phyloP scores from a whole-genome alignment of 257 asterid species.

The Solanum bukasovii region DNA sequence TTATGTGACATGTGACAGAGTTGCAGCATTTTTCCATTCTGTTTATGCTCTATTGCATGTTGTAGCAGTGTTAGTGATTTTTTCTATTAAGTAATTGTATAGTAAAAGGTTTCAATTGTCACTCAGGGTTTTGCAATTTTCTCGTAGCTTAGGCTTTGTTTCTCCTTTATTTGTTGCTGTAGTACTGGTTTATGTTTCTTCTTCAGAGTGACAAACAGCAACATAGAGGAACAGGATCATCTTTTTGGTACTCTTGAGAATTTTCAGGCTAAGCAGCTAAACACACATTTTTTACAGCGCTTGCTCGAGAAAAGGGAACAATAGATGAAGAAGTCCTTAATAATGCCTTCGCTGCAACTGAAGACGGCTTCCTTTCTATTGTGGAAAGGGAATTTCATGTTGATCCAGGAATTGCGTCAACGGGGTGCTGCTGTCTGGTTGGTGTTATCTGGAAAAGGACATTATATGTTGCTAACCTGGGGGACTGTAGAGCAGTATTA shows the following conservation, averaged over 20 bases:
- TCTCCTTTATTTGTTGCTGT: background rate
- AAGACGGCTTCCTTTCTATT: slow-evolving; percentile 40
- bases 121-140: background rate
- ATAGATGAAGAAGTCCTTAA: slow-evolving; percentile 42
- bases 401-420: slow-evolving; percentile 39
- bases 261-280: background rate
- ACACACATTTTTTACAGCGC: slow-evolving; percentile 25
- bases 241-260: background rate
- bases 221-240: background rate
- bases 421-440: slow-evolving; percentile 78
- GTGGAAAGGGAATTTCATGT: slow-evolving; percentile 36
- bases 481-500: slow-evolving; percentile 83
- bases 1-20: background rate
- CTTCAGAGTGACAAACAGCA: background rate
- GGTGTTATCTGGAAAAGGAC: slow-evolving; percentile 63
- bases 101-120: background rate
- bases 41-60: background rate
- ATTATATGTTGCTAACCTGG: slow-evolving; percentile 58
- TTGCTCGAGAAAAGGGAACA: slow-evolving; percentile 46
- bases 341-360: slow-evolving; percentile 53
- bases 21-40: background rate
- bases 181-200: background rate
- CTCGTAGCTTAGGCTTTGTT: background rate
- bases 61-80: background rate
- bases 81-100: background rate